Evolutionary conservation across 768 basidiomycete species (phyloP), one percentile per base, ranked within the genome.

Genomic region (Clitopilus hobsonii): DNA sequence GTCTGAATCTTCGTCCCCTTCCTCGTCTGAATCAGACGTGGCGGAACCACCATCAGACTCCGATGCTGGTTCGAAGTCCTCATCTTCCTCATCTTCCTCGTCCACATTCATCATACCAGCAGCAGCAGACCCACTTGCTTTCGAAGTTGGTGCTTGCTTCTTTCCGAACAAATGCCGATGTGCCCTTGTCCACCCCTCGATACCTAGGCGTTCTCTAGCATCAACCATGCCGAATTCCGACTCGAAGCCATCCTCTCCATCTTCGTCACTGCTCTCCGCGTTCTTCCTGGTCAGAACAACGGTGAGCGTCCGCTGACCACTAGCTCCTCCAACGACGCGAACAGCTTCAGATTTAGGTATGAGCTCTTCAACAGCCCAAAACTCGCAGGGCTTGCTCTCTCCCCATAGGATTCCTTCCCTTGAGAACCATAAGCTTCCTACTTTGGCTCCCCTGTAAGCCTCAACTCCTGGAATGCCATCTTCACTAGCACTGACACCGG

Each of bases 361-460:
- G n/a, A 91, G 67, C 58, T 85, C 81, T 45, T 76, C 72, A 22
- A 86, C 68, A 2, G 83, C 69, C 84, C 89, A 91, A 62, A 88
- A 91, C 60, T 89, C 86, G 62, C 86, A 89, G 2, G 88, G 88
- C 58, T 86, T 87, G 63, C 79, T 81, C 64, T 89, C 85, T 22
- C 85, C 88, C 81, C 86, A 87, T 6, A 91, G 75, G 14, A 91
- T 75, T 5, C 88, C 89, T 22, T 74, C 71, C 36, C 75, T 69
- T 47, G 86, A 73, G 73, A 91, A 91, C 85, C 88, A 88, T 36
- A 91, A 70, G 47, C 76, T 85, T 1, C 88, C 88, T 1, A 75
- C 66, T 64, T 89, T 90, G 1, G 88, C 88, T n/a, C 79, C 79
- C 26, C 84, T 79, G 66, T 87, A 85, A 5, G 86, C 87, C 54